Conservation (phyloP, 202 grass and related monocot species). For the Elaeis oleifera region DNA sequence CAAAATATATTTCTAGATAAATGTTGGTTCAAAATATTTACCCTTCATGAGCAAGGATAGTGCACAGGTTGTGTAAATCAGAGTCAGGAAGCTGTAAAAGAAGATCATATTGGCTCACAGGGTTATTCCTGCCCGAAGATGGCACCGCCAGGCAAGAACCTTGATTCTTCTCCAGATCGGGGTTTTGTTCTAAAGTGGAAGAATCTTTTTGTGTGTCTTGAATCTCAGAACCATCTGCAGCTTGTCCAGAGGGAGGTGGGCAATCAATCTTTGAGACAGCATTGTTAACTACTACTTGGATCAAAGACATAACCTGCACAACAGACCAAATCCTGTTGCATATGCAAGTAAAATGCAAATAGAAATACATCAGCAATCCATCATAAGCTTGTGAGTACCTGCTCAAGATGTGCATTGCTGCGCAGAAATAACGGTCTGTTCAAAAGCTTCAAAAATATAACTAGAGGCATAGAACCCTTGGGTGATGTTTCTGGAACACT, state of each 20-base stretch:
- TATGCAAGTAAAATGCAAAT: constrained; percentile 9
- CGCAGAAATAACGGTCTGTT: constrained; percentile 58
- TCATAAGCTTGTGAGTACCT: constrained; percentile 35
- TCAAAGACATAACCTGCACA: constrained; percentile 54
- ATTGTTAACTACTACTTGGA: constrained; percentile 60
- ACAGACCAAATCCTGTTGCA: background rate
- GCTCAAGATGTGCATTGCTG: constrained; percentile 55
- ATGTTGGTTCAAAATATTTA: constrained; percentile 26
- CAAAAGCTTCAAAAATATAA: constrained; percentile 58
- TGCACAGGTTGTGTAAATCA: constrained; percentile 58
- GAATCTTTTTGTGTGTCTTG: constrained; percentile 24
- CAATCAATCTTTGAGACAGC: constrained; percentile 49
- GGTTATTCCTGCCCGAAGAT: constrained; percentile 18
- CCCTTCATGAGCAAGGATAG: constrained; percentile 74
- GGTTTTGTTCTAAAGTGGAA: constrained; percentile 26
- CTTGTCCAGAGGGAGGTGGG: constrained; percentile 22
- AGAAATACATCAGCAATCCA: background rate
- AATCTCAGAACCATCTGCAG: constrained; percentile 24
- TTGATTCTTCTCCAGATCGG: constrained; percentile 23
- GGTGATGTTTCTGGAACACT: constrained; percentile 18
- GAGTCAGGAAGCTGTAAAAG: constrained; percentile 47
- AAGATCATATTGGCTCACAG: constrained; percentile 44
- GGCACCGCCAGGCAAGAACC: constrained; percentile 13
- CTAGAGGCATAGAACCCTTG: constrained; percentile 34
- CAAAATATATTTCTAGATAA: background rate